Conservation (phyloP, 805 yeast species). For the Yamadazyma ubonensis region DNA sequence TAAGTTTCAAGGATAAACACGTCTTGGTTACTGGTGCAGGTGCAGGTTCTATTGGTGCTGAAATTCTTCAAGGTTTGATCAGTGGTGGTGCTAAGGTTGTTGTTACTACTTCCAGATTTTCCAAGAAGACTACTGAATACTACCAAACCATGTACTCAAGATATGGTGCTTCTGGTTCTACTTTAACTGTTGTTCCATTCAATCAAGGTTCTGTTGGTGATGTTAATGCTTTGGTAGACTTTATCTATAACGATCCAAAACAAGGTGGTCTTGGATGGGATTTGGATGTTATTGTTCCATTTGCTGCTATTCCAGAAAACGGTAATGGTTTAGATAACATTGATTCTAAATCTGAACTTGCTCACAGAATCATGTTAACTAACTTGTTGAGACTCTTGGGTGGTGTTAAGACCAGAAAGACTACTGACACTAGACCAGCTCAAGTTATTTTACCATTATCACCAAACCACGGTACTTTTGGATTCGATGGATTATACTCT, state of each 20-base stretch:
- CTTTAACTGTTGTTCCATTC: slow-evolving; percentile 95
- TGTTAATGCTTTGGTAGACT: slow-evolving; percentile 79
- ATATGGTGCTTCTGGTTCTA: slow-evolving; percentile 89
- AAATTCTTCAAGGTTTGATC: slow-evolving; percentile 87
- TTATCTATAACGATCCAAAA: slow-evolving; percentile 79
- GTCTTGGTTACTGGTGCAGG: slow-evolving; percentile 98
- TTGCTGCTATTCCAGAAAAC: slow-evolving; percentile 98
- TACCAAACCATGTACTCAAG: slow-evolving; percentile 92
- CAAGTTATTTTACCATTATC: slow-evolving; percentile 95
- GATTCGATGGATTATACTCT: slow-evolving; percentile 96
- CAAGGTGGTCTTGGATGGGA: slow-evolving; percentile 97
- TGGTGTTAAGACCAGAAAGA: slow-evolving; percentile 80
- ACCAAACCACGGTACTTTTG: slow-evolving; percentile 99
- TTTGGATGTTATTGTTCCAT: slow-evolving; percentile 92
- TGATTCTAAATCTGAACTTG: slow-evolving; percentile 94
- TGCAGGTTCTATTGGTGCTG: slow-evolving; percentile 98
- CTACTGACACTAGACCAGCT: slow-evolving; percentile 93
- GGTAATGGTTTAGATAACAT: slow-evolving; percentile 93
- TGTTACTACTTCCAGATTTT: slow-evolving; percentile 94
- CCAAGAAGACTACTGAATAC: slow-evolving; percentile 91
- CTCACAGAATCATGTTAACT: slow-evolving; percentile 98
- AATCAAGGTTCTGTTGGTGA: slow-evolving; percentile 97
- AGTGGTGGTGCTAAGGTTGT: slow-evolving; percentile 98
- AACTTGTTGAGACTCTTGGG: slow-evolving; percentile 92
- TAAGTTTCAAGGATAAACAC: slow-evolving; percentile 81